Percentiles rank a stretch among this genome's conserved stretches.
Conservation (phyloP, 2,329 filamentous ascomycete species). For the Canariomyces notabilis region DNA sequence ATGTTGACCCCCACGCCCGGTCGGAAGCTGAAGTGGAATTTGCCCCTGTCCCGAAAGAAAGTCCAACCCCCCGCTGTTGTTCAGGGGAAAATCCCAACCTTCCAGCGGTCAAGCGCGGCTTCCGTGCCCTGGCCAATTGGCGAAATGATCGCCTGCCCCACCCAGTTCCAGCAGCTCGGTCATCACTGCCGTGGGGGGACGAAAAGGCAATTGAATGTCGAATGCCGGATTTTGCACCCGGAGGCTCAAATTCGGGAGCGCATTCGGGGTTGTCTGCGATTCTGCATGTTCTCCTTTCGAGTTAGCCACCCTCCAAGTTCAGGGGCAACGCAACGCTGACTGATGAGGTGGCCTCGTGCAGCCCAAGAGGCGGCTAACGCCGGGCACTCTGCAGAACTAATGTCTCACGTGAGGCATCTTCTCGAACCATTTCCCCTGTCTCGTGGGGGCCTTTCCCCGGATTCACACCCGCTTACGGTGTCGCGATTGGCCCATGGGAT, state of each 20-base stretch:
- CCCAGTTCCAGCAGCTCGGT: constrained; percentile 8
- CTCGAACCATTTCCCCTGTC: background rate
- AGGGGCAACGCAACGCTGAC: too few relatives aligned
- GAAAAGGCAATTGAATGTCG: background rate
- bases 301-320: too few relatives aligned
- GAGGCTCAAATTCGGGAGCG: too few relatives aligned
- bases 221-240: background rate
- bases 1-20: constrained; percentile 12
- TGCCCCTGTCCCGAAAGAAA: background rate
- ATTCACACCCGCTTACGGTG: constrained; percentile 1
- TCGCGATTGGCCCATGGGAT: constrained; percentile 5
- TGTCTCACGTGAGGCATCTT: constrained; percentile 12
- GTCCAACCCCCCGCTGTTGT: constrained; percentile 1
- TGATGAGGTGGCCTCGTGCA: too few relatives aligned
- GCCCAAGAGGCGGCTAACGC: background rate
- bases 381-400: constrained; percentile 5
- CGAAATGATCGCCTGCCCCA: background rate
- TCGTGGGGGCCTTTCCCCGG: constrained; percentile 8
- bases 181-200: background rate
- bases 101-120: background rate
- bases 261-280: too few relatives aligned
- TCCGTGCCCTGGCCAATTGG: background rate
- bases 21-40: constrained; percentile 3
- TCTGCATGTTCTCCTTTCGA: too few relatives aligned
- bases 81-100: constrained; percentile 5